Conservation (phyloP, 2,329 filamentous ascomycete genomes). For the Calcarisporium arbuscula region DNA sequence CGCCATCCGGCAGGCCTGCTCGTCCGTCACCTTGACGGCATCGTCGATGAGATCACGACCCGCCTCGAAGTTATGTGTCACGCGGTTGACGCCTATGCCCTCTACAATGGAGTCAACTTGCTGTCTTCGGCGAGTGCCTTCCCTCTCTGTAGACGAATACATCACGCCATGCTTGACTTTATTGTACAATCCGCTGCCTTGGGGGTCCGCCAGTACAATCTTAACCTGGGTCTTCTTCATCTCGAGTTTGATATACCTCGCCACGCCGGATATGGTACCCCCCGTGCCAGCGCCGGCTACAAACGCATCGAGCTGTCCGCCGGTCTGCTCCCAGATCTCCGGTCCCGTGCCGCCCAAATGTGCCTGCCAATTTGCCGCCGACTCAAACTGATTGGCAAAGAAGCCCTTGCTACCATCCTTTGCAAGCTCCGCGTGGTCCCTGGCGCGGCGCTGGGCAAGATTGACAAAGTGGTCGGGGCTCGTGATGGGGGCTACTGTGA, state of each 20-base stretch:
- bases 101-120: slow-evolving; percentile 97
- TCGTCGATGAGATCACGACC: slow-evolving; percentile 84
- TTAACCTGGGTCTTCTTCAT: slow-evolving; percentile 51
- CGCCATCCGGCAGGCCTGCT: slow-evolving; percentile 90
- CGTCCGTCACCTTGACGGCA: slow-evolving; percentile 80
- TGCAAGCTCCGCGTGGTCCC: slow-evolving; percentile 58
- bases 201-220: slow-evolving; percentile 85
- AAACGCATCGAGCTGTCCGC: slow-evolving; percentile 73
- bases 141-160: slow-evolving; percentile 82
- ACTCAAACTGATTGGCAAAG: slow-evolving; percentile 97
- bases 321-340: slow-evolving; percentile 77
- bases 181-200: slow-evolving; percentile 90
- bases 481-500: slow-evolving; percentile 88
- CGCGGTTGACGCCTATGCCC: slow-evolving; percentile 88
- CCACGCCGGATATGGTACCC: slow-evolving; percentile 84
- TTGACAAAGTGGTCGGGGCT: slow-evolving; percentile 93
- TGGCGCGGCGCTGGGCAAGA: slow-evolving; percentile 69
- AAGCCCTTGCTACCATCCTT: slow-evolving; percentile 66
- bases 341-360: slow-evolving; percentile 81
- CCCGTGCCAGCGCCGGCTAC: slow-evolving; percentile 92
- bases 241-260: slow-evolving; percentile 71
- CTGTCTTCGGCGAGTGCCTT: slow-evolving; percentile 80
- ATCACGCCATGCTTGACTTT: slow-evolving; percentile 90
- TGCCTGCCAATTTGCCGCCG: slow-evolving; percentile 77
- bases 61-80: slow-evolving; percentile 89